These are phyloP conservation scores for Myriosclerotinia curreyana DNA, from an alignment of 2,329 filamentous ascomycete species.

Conservation along the genomic window DNA sequence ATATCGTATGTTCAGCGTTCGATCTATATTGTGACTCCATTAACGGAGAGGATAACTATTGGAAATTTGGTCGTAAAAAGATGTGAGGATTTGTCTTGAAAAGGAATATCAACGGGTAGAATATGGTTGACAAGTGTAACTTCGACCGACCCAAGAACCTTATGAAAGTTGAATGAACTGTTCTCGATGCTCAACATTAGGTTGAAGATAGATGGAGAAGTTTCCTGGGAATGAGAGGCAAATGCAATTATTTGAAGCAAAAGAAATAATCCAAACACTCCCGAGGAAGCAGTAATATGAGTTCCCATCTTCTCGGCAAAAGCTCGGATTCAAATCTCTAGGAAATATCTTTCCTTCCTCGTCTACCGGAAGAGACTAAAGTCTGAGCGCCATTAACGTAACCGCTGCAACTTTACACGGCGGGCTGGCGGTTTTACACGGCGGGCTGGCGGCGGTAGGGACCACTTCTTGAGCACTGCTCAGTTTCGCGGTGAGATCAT, in stretches of 20 bases:
- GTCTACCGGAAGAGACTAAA: not conserved
- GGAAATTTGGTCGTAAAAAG: not conserved
- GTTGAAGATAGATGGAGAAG: not conserved
- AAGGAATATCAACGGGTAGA: not conserved
- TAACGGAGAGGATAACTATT: not conserved
- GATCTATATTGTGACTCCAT: no score
- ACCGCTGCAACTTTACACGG: not conserved
- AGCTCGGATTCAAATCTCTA: not conserved
- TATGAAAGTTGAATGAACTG: no score
- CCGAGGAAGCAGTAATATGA: not conserved
- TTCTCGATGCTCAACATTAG: no score
- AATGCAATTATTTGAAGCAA: not conserved
- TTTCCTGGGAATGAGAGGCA: not conserved
- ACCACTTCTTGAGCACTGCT: constrained; percentile 18
- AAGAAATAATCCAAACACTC: not conserved
- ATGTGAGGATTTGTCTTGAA: not conserved
- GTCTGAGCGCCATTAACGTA: constrained; percentile 2
- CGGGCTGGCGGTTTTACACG: no score
- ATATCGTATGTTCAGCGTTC: no score
- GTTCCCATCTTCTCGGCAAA: no score
- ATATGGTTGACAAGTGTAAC: not conserved
- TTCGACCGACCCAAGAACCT: not conserved
- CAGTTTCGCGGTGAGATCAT: not conserved
- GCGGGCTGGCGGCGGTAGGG: not conserved
- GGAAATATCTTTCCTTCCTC: not conserved